phyloP scores from a whole-genome alignment of 139 green algal species.

The Dunaliella primolecta region DNA sequence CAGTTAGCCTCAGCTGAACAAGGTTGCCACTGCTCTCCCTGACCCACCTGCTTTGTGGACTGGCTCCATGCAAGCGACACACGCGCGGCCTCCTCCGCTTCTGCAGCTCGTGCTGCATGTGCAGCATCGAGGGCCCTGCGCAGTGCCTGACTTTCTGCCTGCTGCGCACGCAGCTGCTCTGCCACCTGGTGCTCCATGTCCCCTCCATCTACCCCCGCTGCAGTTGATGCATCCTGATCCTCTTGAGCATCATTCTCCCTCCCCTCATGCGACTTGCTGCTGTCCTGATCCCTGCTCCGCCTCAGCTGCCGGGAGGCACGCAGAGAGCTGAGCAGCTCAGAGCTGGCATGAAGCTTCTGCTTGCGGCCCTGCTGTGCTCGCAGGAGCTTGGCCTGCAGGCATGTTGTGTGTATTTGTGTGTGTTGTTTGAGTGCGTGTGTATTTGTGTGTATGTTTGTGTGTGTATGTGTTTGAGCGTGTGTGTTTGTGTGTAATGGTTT shows the following conservation, averaged over 20 bases:
- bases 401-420: no score
- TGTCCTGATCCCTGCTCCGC: background rate
- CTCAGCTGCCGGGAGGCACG: background rate
- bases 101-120: background rate
- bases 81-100: background rate
- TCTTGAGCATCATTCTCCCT: no score
- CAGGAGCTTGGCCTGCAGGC: background rate
- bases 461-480: background rate
- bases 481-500: background rate
- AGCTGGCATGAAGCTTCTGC: constrained; percentile 1
- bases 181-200: constrained; percentile 1
- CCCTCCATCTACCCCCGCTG: background rate
- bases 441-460: no score
- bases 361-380: background rate
- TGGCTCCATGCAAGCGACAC: background rate
- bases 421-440: no score
- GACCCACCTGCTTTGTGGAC: background rate
- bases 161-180: constrained; percentile 16
- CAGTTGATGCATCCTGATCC: background rate
- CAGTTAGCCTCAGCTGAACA: no score
- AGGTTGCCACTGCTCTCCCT: no score
- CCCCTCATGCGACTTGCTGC: no score
- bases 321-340: constrained; percentile 2
- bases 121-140: background rate
- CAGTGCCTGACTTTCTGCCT: constrained; percentile 7